Evolutionary conservation across 768 basidiomycete genomes (phyloP).

Genomic region (Auriculariales sp.): DNA sequence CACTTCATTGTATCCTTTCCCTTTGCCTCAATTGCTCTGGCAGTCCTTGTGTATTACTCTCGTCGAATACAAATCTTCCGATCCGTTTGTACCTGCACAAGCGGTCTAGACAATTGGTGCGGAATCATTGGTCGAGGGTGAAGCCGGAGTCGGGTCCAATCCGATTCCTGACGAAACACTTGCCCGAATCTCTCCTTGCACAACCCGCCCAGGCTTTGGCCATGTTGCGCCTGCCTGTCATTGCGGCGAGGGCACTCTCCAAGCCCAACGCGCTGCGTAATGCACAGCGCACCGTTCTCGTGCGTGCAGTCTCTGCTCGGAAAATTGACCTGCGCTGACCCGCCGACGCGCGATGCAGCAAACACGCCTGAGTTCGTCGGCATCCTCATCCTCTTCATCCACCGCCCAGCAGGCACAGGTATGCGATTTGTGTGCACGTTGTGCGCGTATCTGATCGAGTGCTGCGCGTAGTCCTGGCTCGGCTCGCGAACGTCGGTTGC

Average conservation of each 20-base stretch:
- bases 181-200: background rate
- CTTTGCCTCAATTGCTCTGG: no score
- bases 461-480: constrained; percentile 35
- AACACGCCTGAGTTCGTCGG: constrained; percentile 27
- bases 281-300: background rate
- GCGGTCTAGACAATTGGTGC: background rate
- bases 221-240: constrained; percentile 8
- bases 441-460: background rate
- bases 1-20: no score
- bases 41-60: constrained; percentile 9
- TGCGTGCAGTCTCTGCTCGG: background rate
- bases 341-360: constrained; percentile 36
- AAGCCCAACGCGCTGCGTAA: background rate
- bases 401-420: constrained; percentile 30
- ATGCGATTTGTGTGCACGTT: constrained; percentile 22
- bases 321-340: constrained; percentile 9
- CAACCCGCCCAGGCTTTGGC: constrained; percentile 1
- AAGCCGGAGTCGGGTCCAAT: constrained; percentile 9
- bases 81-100: background rate
- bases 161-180: no score
- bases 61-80: background rate
- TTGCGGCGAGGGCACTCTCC: constrained; percentile 2
- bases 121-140: constrained; percentile 2
- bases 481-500: constrained; percentile 33
- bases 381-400: constrained; percentile 34